A percentile compares a stretch with the other conserved stretches of the same genome.
phyloP scores from a whole-genome alignment of 331 rosid species.

The Dryas integrifolia region DNA sequence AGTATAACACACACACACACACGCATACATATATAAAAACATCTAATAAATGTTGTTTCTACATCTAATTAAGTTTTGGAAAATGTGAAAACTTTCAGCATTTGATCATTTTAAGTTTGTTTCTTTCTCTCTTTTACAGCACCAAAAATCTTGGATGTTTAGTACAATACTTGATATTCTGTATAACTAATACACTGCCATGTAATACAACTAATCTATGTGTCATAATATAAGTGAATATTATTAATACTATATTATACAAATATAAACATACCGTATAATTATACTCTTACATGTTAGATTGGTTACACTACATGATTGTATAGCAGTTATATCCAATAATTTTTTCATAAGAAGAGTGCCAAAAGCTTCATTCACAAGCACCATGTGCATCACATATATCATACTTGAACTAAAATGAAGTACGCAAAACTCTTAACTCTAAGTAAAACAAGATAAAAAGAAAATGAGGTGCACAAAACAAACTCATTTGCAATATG shows the following conservation, averaged over 20 bases:
- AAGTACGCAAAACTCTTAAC: background rate
- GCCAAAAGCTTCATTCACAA: background rate
- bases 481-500: constrained; percentile 14
- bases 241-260: no score
- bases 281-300: no score
- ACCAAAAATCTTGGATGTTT: background rate
- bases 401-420: background rate
- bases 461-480: background rate
- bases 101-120: background rate
- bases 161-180: no score
- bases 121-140: background rate
- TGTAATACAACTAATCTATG: no score
- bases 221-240: no score
- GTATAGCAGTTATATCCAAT: no score
- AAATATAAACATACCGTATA: no score
- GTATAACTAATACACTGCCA: no score
- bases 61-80: background rate
- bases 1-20: no score
- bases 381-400: background rate
- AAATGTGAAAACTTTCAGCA: no score
- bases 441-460: background rate
- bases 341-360: no score
- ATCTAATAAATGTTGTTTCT: background rate
- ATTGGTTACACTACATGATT: no score
- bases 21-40: background rate